A percentile compares a stretch with the other conserved stretches of the same genome.
These are phyloP conservation scores for Peniophora sp. DNA, from an alignment of 1,284 basidiomycete genomes.

Conservation along the genomic window DNA sequence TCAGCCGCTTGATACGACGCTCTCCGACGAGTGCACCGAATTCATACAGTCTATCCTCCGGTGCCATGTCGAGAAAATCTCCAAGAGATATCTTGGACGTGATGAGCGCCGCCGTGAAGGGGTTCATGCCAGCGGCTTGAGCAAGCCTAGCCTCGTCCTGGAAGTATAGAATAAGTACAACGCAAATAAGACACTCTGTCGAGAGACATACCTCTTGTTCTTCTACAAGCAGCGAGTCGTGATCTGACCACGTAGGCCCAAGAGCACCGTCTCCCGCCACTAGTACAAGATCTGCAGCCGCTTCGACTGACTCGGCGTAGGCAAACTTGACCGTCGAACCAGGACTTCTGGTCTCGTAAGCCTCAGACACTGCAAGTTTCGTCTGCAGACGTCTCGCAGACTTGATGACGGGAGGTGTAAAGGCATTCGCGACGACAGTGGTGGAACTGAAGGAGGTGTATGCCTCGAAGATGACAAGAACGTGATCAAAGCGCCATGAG, in stretches of 20 bases:
- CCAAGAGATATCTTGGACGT: slow-evolving; percentile 47
- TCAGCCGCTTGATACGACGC: no score
- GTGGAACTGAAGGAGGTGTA: slow-evolving; percentile 44
- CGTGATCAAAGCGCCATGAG: slow-evolving; percentile 49
- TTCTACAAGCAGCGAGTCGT: slow-evolving; percentile 53
- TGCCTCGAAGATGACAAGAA: slow-evolving; percentile 60
- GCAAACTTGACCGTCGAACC: slow-evolving; percentile 38
- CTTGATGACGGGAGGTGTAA: slow-evolving; percentile 57
- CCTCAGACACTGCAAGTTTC: slow-evolving; percentile 52
- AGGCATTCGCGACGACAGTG: slow-evolving; percentile 22
- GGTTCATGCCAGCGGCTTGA: slow-evolving; percentile 51
- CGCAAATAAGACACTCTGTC: slow-evolving; percentile 2
- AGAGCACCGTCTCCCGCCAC: slow-evolving; percentile 37
- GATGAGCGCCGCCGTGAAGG: slow-evolving; percentile 54
- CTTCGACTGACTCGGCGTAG: slow-evolving; percentile 51
- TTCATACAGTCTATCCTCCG: slow-evolving; percentile 38
- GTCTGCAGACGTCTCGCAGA: slow-evolving; percentile 57
- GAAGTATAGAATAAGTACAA: slow-evolving; percentile 3
- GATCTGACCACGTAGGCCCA: slow-evolving; percentile 46
- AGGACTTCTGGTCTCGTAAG: slow-evolving; percentile 36
- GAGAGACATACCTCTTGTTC: slow-evolving; percentile 36
- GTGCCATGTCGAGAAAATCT: slow-evolving; percentile 42
- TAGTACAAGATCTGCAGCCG: slow-evolving; percentile 56
- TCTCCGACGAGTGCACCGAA: slow-evolving; percentile 43
- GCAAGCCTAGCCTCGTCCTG: slow-evolving; percentile 53